These are phyloP conservation scores for Thermochaetoides thermophila DNA, from an alignment of 495 filamentous ascomycete species.

Conservation along the genomic window DNA sequence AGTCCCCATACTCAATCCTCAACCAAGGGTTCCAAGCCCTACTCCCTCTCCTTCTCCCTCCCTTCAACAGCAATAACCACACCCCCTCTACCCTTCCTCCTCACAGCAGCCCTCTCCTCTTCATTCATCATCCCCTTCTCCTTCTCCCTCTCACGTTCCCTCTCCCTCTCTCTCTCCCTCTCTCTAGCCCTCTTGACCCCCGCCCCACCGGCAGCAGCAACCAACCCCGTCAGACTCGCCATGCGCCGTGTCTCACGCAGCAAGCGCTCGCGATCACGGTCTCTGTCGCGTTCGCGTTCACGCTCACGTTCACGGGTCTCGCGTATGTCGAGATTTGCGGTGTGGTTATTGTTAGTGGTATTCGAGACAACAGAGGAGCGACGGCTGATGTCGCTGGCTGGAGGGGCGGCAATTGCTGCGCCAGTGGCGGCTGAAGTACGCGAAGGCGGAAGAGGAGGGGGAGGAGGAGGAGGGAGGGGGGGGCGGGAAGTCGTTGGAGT, in stretches of 20 bases:
- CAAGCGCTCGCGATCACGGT: slow-evolving; percentile 63
- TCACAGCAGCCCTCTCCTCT: too few relatives aligned
- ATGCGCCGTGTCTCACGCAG: slow-evolving; percentile 67
- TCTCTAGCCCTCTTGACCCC: slow-evolving; percentile 17
- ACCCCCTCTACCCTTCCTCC: not conserved
- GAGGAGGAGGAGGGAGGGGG: slow-evolving; percentile 15
- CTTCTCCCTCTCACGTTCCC: slow-evolving; percentile 36
- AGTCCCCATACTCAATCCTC: too few relatives aligned
- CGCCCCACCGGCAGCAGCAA: slow-evolving; percentile 5
- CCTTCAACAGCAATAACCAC: not conserved
- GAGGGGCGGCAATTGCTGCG: slow-evolving; percentile 10
- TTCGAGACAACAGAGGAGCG: too few relatives aligned
- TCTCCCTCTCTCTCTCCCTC: slow-evolving; percentile 34
- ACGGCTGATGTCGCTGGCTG: slow-evolving; percentile 14
- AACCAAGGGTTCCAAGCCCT: too few relatives aligned
- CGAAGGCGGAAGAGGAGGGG: slow-evolving; percentile 23
- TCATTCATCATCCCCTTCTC: slow-evolving; percentile 27
- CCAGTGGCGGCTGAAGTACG: too few relatives aligned
- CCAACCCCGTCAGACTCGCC: slow-evolving; percentile 35
- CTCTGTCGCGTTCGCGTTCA: slow-evolving; percentile 60
- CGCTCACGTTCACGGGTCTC: slow-evolving; percentile 20
- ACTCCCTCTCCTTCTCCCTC: too few relatives aligned
- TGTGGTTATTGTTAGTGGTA: too few relatives aligned
- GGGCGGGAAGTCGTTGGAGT: not conserved
- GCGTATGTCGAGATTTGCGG: too few relatives aligned